Evolutionary conservation across 768 basidiomycete species (phyloP).

Genomic region (Daedaleopsis sinensis): DNA sequence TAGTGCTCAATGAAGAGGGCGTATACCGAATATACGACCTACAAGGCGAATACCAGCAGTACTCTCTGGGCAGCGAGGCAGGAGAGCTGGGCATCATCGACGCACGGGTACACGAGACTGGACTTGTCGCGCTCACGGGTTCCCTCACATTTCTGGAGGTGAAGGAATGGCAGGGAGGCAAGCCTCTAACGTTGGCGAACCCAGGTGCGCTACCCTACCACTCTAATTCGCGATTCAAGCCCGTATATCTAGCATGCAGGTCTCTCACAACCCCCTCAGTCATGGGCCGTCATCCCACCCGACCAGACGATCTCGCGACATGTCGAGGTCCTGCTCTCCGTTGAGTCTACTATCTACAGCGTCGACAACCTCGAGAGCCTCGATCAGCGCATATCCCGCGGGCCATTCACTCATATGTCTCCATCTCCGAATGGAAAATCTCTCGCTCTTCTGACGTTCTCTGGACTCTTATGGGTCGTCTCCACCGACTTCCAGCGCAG

Average conservation of each 20-base stretch:
- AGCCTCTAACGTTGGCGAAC: constrained; percentile 72
- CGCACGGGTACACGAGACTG: constrained; percentile 84
- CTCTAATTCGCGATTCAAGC: background rate
- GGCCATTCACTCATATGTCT: constrained; percentile 85
- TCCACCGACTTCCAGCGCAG: constrained; percentile 90
- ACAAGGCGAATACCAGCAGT: constrained; percentile 83
- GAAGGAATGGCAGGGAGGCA: constrained; percentile 83
- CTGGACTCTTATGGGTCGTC: constrained; percentile 87
- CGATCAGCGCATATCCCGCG: constrained; percentile 86
- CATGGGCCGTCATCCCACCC: constrained; percentile 90
- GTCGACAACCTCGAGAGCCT: constrained; percentile 89
- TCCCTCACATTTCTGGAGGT: constrained; percentile 80
- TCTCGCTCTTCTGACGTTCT: constrained; percentile 77
- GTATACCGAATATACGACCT: constrained; percentile 88
- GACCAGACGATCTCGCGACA: constrained; percentile 89
- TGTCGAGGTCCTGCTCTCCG: constrained; percentile 85
- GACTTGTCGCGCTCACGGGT: constrained; percentile 83
- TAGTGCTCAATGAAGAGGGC: constrained; percentile 90
- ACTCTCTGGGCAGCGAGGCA: constrained; percentile 82
- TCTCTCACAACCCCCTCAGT: constrained; percentile 74
- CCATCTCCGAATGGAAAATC: constrained; percentile 96
- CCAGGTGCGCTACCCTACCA: constrained; percentile 53
- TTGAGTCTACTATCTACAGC: constrained; percentile 76
- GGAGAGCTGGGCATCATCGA: constrained; percentile 83
- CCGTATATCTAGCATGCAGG: constrained; percentile 42